A percentile compares a stretch with the other conserved stretches of the same genome.
Conservation (phyloP, 1,139 yeast genomes). For the Kodamaea fungicola region DNA sequence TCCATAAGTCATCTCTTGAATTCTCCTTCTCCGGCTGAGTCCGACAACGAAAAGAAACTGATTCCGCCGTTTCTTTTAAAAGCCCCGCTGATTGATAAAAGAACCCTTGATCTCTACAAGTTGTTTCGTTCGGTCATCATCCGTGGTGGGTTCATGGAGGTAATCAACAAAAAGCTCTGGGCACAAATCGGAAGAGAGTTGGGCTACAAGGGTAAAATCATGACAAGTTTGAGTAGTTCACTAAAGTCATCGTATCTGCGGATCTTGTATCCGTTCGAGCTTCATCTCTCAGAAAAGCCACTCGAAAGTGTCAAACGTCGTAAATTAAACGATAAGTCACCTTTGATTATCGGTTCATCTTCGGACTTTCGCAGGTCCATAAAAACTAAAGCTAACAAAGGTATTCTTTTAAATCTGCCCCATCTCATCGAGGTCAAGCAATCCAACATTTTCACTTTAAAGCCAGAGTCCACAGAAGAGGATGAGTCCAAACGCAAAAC, state of each 20-base stretch:
- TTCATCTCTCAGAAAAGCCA: constrained; percentile 15
- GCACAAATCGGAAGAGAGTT: constrained; percentile 70
- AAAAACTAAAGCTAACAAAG: constrained; percentile 44
- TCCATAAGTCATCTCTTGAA: constrained; percentile 9
- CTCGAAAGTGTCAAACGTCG: background rate
- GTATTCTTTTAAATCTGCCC: constrained; percentile 43
- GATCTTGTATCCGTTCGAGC: constrained; percentile 33
- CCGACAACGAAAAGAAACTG: constrained; percentile 6
- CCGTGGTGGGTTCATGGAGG: constrained; percentile 58
- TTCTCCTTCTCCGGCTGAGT: constrained; percentile 4
- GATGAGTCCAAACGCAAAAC: constrained; percentile 13
- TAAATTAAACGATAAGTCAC: background rate
- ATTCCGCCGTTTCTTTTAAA: constrained; percentile 14
- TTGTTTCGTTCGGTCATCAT: constrained; percentile 48
- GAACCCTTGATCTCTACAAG: constrained; percentile 53
- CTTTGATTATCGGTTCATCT: constrained; percentile 45
- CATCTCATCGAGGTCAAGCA: constrained; percentile 35
- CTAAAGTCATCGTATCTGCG: constrained; percentile 54
- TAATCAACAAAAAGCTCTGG: constrained; percentile 57
- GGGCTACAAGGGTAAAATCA: constrained; percentile 67
- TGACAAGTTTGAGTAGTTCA: constrained; percentile 70
- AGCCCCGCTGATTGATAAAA: constrained; percentile 55
- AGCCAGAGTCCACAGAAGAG: constrained; percentile 4
- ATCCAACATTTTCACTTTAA: constrained; percentile 19
- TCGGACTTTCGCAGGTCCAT: constrained; percentile 43